Base-by-base conservation (phyloP, 2,329 filamentous ascomycete species). In the Esteya vermicola region DNA sequence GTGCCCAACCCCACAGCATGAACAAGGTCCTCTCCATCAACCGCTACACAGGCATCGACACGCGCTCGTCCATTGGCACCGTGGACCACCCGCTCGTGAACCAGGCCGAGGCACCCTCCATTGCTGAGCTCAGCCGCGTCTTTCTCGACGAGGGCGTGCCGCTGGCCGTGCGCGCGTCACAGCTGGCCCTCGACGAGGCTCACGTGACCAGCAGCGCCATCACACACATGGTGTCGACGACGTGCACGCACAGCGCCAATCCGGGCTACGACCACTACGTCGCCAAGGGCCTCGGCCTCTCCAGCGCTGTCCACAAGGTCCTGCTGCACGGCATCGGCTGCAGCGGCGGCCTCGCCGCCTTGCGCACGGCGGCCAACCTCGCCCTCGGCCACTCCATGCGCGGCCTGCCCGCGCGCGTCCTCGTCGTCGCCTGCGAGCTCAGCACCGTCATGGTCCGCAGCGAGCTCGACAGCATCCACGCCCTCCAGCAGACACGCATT, bases 171-270 rank as follows among this genome's bases (percentile, higher is more conserved):
- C 57, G 55, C 9, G 74, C 74, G 2, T 62, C 70, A 19, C 59
- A 61, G 21, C 72, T 73, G 52, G 74, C 73, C 6, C 60, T 76
- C 9, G 56, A 59, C 8, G 72, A 77, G 52, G 70, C 73, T 6
- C 59, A 61, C 14, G 53, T 76, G 32, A 61, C 66, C 32, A 52
- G 65, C 0, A 51, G 52, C 4, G 60, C 75, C 38, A 75, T 82
- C 45, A 82, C 76, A 4, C 78, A 82, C 49, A 63, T 80, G 31
- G 75, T 82, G 9, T 70, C 75, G 20, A 78, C 75, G 1, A 81
- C 76, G 6, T 81, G 78, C 52, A 82, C 77, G 9, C 73, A 81
- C 52, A 78, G 74, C 46, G 75, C 75, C 14, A 81, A 81, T 52
- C 77, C 77, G 0, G 77, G 77, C 2, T 81, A 75, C 51, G 78